phyloP scores from a whole-genome alignment of 2,329 filamentous ascomycete species.

The Phyllosticta paracitricarpa region DNA sequence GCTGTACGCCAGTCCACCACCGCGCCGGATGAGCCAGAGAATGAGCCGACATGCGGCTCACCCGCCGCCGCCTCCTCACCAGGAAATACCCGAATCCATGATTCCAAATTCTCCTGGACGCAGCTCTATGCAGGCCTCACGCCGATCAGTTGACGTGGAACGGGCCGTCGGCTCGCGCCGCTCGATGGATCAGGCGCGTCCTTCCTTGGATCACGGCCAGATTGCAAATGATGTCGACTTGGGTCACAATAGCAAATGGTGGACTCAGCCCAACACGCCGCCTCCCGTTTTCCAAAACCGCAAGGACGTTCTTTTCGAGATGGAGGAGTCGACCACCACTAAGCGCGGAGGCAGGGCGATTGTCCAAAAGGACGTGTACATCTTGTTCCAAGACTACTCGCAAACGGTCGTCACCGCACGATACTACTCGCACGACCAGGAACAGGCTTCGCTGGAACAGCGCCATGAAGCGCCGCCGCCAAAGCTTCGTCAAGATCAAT shows the following conservation, averaged over 20 bases:
- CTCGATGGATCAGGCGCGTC: conserved; percentile 67
- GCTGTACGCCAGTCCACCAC: conserved; percentile 24
- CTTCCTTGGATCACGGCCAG: conserved; percentile 67
- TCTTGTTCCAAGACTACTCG: conserved; percentile 94
- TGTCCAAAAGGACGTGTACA: conserved; percentile 69
- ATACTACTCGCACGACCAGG: conserved; percentile 65
- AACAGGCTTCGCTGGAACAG: conserved; percentile 69
- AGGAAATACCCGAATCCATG: conserved; percentile 23
- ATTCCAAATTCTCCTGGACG: conserved; percentile 24
- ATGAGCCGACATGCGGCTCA: conserved; percentile 22
- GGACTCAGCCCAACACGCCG: conserved; percentile 67
- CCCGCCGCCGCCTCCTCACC: conserved; percentile 27
- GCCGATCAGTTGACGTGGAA: conserved; percentile 56
- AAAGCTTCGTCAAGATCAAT: conserved; percentile 78
- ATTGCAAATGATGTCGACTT: conserved; percentile 86
- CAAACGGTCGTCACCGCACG: conserved; percentile 78
- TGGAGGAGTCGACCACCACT: conserved; percentile 63
- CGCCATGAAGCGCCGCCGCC: conserved; percentile 76
- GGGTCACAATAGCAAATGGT: conserved; percentile 67
- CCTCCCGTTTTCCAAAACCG: conserved; percentile 76
- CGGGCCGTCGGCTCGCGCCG: conserved; percentile 43
- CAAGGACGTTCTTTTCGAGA: conserved; percentile 72
- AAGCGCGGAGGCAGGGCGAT: conserved; percentile 60
- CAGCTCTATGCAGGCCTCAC: conserved; percentile 22
- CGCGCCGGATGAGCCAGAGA: conserved; percentile 16